Percentiles rank a stretch among this genome's conserved stretches.
Conservation (phyloP, 192 early-diverging fungal genomes). For the Gonapodya prolifera region DNA sequence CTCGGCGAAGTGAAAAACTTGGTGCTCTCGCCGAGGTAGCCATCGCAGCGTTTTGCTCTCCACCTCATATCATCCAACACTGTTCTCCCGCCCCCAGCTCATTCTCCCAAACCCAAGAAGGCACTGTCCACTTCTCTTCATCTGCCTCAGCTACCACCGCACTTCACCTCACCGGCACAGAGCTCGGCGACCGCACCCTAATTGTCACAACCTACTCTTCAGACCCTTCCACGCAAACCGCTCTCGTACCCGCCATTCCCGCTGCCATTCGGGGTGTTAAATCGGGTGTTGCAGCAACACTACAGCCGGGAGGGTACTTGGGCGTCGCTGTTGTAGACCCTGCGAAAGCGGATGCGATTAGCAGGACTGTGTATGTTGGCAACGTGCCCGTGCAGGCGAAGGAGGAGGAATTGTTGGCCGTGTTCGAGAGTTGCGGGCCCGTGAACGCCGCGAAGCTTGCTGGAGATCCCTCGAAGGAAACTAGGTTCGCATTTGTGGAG, state of each 20-base stretch:
- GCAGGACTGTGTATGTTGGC: conserved; percentile 64
- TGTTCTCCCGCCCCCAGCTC: background rate
- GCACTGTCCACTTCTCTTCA: conserved; percentile 42
- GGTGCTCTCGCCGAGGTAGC: conserved; percentile 27
- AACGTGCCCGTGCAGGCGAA: conserved; percentile 40
- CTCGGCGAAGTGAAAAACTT: conserved; percentile 37
- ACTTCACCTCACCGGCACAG: conserved; percentile 48
- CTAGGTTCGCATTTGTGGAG: conserved; percentile 67
- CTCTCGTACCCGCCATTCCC: conserved; percentile 23
- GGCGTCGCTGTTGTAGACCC: conserved; percentile 46
- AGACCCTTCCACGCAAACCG: conserved; percentile 7
- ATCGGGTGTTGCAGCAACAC: conserved; percentile 17
- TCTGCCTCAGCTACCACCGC: conserved; percentile 31
- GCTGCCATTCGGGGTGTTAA: conserved; percentile 26
- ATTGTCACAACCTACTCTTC: conserved; percentile 23
- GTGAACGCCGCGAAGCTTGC: conserved; percentile 65
- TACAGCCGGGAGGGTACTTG: conserved; percentile 28
- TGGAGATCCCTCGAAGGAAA: conserved; percentile 49
- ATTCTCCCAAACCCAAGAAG: conserved; percentile 29
- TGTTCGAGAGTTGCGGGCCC: conserved; percentile 48
- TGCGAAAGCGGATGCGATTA: conserved; percentile 57
- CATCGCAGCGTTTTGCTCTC: conserved; percentile 5
- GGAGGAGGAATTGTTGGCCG: conserved; percentile 48
- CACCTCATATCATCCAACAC: background rate
- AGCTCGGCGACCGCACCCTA: conserved; percentile 51